Base-by-base conservation (phyloP, 2,329 filamentous ascomycete genomes). In the Apiospora pterosperma region DNA sequence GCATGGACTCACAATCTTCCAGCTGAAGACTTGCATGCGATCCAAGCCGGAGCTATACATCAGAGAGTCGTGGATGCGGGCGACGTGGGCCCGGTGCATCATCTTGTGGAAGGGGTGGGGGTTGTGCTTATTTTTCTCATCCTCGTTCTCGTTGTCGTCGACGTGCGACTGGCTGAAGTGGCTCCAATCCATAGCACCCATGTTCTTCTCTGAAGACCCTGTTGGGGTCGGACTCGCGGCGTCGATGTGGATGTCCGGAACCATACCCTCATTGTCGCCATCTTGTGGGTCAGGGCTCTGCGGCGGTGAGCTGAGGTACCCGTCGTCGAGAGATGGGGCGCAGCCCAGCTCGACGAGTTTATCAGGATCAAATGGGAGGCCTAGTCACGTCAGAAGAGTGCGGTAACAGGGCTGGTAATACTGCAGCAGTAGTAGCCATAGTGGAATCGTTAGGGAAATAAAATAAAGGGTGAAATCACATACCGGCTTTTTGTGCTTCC, bases 331-430 rank as follows among this genome's bases (percentile, higher is more conserved):
- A 14, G 68, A 69, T 1, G 80, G 84, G 21, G 81, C 78, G 67
- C 91, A 92, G 28, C 89, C 86, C 76, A 92, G 85, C 31, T 88
- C 84, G 19, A 84, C 81, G 16, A 93, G 82, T 71, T 92, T 92
- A 36, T 86, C 83, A 1, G 85, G 75, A 69, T 95, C 91, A 66
- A 96, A 92, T 0, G 81, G 79, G 19, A 95, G 82, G 0, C 92
- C 60, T 62, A 10, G 39, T 11, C 12, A 23, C 21, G 7, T 28
- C 16, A 41, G 59, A 34, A 34, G 5, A 55, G 10, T 34, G 5
- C n/a, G 21, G 3, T 12, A 21, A 10, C n/a, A 7, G 21, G 23
- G 23, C 6, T n/a, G 5, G 16, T 55, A 4, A 31, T 10, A 4
- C 5, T n/a, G 25, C 19, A 31, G 5, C 25, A 52, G 2, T 1